Conservation (phyloP, 2,329 filamentous ascomycete species). For the Helotiales sp. region DNA sequence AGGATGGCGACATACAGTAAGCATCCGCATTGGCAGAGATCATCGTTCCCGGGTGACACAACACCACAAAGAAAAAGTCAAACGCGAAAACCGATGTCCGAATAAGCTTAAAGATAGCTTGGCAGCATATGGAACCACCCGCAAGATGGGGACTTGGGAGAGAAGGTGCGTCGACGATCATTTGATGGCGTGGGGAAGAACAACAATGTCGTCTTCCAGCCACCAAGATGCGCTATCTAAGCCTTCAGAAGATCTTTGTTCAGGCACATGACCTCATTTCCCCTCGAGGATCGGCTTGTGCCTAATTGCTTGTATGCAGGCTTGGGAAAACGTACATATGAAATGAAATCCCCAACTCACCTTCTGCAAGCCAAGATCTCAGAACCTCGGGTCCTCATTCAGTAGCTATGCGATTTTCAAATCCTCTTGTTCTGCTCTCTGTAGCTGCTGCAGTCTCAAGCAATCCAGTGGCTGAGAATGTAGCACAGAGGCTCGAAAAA, state of each 20-base stretch:
- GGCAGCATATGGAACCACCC: neutral
- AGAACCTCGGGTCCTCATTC: neutral
- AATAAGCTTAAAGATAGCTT: conserved; percentile 5
- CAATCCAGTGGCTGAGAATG: neutral
- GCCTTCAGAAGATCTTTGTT: neutral
- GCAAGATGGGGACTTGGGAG: neutral
- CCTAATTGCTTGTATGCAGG: neutral
- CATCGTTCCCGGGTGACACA: neutral
- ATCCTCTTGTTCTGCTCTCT: neutral
- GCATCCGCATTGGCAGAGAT: neutral
- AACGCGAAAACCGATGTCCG: neutral
- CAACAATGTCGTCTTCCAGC: neutral
- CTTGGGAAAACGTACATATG: neutral
- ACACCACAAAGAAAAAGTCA: neutral
- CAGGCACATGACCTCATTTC: neutral
- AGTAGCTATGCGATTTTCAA: neutral
- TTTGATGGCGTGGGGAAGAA: neutral
- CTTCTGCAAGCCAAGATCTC: neutral
- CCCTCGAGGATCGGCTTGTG: neutral
- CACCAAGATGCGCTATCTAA: neutral
- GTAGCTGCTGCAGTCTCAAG: neutral
- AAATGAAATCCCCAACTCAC: neutral
- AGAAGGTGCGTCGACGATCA: too few relatives aligned
- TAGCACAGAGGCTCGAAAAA: neutral
- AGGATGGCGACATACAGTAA: neutral